These are phyloP conservation scores for Ceratorhiza oryzae-sativae DNA, from an alignment of 1,284 basidiomycete species.

Conservation along the genomic window DNA sequence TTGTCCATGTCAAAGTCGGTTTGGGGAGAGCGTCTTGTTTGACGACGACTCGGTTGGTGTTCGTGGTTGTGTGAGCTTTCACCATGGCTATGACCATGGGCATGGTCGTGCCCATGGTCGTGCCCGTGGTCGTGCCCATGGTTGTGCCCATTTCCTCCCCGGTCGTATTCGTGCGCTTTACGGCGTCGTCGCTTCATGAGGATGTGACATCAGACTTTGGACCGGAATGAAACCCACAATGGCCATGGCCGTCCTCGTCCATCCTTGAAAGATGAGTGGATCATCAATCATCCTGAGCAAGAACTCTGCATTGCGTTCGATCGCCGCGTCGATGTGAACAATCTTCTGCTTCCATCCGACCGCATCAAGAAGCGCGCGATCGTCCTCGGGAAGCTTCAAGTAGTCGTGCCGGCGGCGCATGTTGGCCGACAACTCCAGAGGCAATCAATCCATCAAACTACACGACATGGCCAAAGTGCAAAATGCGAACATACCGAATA, in stretches of 20 bases:
- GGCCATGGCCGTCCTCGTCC: conserved; percentile 35
- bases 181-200: background rate
- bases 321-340: conserved; percentile 70
- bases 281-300: conserved; percentile 68
- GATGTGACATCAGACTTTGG: background rate
- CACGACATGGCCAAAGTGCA: background rate
- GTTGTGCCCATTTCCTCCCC: too few relatives aligned
- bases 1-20: conserved; percentile 82
- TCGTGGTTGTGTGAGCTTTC: conserved; percentile 41
- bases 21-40: conserved; percentile 45
- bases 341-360: conserved; percentile 74
- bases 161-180: conserved; percentile 37
- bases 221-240: conserved; percentile 7
- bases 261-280: conserved; percentile 70
- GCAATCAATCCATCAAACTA: background rate
- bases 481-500: conserved; percentile 12
- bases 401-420: conserved; percentile 77
- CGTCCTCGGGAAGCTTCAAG: conserved; percentile 64
- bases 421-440: conserved; percentile 73
- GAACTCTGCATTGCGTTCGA: conserved; percentile 73
- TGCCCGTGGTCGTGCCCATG: conserved; percentile 40
- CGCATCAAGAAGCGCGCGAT: conserved; percentile 65
- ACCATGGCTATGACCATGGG: conserved; percentile 42
- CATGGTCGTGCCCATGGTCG: conserved; percentile 43
- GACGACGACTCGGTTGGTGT: conserved; percentile 46